Evolutionary conservation across 352 stramenopile species (phyloP).

Genomic region (Pythium phragmitis): DNA sequence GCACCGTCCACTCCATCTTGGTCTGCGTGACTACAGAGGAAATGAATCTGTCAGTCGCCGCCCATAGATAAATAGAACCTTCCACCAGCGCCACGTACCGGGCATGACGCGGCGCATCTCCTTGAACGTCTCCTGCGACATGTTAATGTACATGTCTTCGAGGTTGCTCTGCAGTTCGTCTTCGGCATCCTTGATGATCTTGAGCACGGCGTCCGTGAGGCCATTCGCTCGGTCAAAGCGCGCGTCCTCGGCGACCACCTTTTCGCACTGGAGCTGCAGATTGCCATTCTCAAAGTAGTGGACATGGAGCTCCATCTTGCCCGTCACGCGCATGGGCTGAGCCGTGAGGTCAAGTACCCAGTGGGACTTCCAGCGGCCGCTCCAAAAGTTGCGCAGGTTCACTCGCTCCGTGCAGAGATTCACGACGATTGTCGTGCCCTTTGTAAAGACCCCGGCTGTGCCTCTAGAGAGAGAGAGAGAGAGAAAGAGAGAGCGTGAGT

Average conservation of each 20-base stretch:
- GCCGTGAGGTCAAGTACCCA: slow-evolving; percentile 70
- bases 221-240: slow-evolving; percentile 36
- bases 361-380: slow-evolving; percentile 77
- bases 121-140: slow-evolving; percentile 94
- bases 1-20: slow-evolving; percentile 89
- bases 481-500: neutral
- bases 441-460: slow-evolving; percentile 76
- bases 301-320: slow-evolving; percentile 81
- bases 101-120: slow-evolving; percentile 95
- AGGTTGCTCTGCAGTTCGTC: slow-evolving; percentile 87
- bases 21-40: slow-evolving; percentile 66
- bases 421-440: slow-evolving; percentile 61
- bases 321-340: slow-evolving; percentile 46
- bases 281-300: slow-evolving; percentile 98
- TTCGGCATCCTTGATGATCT: slow-evolving; percentile 79
- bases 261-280: slow-evolving; percentile 88
- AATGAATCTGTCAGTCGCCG: neutral
- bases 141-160: slow-evolving; percentile 95
- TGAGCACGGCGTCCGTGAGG: slow-evolving; percentile 64
- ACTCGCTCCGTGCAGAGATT: slow-evolving; percentile 84
- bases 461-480: slow-evolving; percentile 35
- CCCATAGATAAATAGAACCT: neutral
- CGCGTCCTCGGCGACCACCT: slow-evolving; percentile 57
- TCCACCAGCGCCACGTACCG: slow-evolving; percentile 30
- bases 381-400: slow-evolving; percentile 91